A percentile compares a stretch with the other conserved stretches of the same genome.
phyloP scores from a whole-genome alignment of 768 basidiomycete species.

The Hemileccinum impolitum region DNA sequence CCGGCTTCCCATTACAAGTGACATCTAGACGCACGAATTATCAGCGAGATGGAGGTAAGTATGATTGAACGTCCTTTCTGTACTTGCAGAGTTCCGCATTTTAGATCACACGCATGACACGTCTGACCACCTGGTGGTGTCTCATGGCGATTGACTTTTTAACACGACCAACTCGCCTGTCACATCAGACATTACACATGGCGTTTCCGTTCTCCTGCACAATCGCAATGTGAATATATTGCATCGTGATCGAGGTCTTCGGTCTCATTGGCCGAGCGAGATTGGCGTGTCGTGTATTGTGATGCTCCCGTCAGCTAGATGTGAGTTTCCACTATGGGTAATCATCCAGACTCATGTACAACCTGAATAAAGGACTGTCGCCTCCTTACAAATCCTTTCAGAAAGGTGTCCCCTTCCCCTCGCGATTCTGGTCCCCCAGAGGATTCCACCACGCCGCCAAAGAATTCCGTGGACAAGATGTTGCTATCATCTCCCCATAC shows the following conservation, averaged over 20 bases:
- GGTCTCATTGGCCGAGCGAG: not conserved
- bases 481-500: not conserved
- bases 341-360: not conserved
- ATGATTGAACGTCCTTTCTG: too few relatives aligned
- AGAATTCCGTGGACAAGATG: not conserved
- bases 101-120: not conserved
- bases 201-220: too few relatives aligned
- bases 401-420: conserved; percentile 1
- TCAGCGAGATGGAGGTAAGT: too few relatives aligned
- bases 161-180: not conserved
- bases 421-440: not conserved
- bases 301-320: too few relatives aligned
- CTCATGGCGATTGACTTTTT: not conserved
- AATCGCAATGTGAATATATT: too few relatives aligned
- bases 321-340: not conserved
- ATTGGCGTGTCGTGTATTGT: not conserved
- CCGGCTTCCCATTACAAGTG: not conserved
- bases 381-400: not conserved
- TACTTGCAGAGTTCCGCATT: not conserved
- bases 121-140: not conserved
- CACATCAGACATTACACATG: too few relatives aligned
- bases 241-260: not conserved
- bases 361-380: not conserved
- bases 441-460: not conserved
- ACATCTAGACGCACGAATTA: not conserved